A percentile compares a stretch with the other conserved stretches of the same genome.
phyloP scores from a whole-genome alignment of 768 basidiomycete species.

The Boletus sp. region DNA sequence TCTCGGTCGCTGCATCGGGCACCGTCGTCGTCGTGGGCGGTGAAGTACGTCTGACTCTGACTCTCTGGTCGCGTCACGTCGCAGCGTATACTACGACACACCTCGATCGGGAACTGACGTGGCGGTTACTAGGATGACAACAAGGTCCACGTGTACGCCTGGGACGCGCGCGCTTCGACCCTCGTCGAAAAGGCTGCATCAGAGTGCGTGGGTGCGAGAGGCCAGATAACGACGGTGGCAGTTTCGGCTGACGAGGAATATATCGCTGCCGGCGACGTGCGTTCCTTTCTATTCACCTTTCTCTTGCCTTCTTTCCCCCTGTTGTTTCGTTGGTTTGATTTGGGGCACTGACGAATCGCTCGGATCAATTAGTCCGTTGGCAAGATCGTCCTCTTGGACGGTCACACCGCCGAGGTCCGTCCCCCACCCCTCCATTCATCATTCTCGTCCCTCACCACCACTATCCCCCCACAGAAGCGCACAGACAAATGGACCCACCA shows the following conservation, averaged over 20 bases:
- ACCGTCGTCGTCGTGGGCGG: constrained; percentile 67
- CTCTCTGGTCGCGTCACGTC: too few species aligned
- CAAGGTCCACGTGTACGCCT: constrained; percentile 71
- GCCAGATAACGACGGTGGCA: constrained; percentile 67
- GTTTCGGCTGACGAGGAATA: constrained; percentile 76
- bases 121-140: constrained; percentile 53
- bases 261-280: constrained; percentile 84
- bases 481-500: constrained; percentile 87
- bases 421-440: not conserved
- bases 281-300: constrained; percentile 21
- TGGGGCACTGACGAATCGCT: not conserved
- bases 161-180: constrained; percentile 55
- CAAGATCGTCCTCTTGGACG: constrained; percentile 77
- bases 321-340: not conserved
- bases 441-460: not conserved
- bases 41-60: constrained; percentile 48
- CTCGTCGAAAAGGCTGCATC: constrained; percentile 56
- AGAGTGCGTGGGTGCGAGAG: constrained; percentile 58
- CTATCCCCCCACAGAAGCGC: constrained; percentile 43
- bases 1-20: constrained; percentile 53
- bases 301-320: not conserved
- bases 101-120: not conserved
- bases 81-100: not conserved
- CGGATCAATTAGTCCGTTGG: constrained; percentile 61
- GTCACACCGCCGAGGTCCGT: constrained; percentile 53